Base-by-base conservation (phyloP, 73 alveolate genomes). In the Stentor roeselii region DNA sequence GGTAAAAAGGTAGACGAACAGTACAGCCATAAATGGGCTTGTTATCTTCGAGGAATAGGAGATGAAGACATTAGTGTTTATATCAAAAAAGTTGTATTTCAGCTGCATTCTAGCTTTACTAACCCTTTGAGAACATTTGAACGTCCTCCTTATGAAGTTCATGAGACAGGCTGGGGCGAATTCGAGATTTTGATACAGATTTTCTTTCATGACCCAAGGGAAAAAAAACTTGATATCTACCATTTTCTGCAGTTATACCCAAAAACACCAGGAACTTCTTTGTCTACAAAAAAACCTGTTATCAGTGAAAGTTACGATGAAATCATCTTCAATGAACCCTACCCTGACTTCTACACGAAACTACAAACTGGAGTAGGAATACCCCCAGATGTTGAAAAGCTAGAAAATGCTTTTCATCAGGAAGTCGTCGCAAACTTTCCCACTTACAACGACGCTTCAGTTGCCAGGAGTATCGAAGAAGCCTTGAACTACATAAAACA, bases 141-240 rank as follows among this genome's bases (percentile, higher is more conserved):
- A 39, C 35, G 87, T 27, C 93, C 88, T 80, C 99, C 99, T 11
- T 97, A 94, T 92, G 98, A 92, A 87, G 87, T 96, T n/a, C 83
- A 87, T 58, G 97, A 96, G 88, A 89, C 91, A 76, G 99, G 99
- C 27, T 97, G 99, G 99, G 99, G 99, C 14, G 99, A 97, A 87
- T 97, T 97, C 60, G 99, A 95, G 30, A 97, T 97, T 11, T 88
- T 87, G 60, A 93, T 97, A 21, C 92, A 90, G 84, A 93, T 97
- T 6, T 90, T 82, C 92, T 90, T 97, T 59, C 86, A 82, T 2
- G 99, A 95, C 77, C 96, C 92, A 60, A 83, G 90, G 42, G 96
- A 92, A 82, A 89, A 96, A 75, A 99, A 98, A 36, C 83, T 97
- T 37, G 97, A 88, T 58, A 86, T 94, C 37, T 78, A 61, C 59